These are phyloP conservation scores for Naganishia cerealis DNA, from an alignment of 1,284 basidiomycete genomes.

Conservation along the genomic window DNA sequence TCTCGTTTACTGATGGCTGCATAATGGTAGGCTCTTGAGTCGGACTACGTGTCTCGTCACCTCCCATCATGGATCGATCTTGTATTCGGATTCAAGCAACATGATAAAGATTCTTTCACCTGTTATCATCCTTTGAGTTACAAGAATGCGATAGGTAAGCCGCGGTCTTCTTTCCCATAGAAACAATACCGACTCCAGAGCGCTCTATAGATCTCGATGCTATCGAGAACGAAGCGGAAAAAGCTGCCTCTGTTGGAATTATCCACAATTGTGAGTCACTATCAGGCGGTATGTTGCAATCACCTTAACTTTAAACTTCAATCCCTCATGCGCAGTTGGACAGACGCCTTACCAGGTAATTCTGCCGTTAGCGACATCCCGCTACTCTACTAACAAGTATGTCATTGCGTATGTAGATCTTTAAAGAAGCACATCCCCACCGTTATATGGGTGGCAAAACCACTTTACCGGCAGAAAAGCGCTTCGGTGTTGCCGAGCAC, in stretches of 20 bases:
- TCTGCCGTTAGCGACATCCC: background rate
- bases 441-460: constrained; percentile 69
- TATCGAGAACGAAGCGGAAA: constrained; percentile 80
- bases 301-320: constrained; percentile 30
- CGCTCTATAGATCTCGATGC: constrained; percentile 68
- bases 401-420: constrained; percentile 86
- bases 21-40: constrained; percentile 73
- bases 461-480: constrained; percentile 66
- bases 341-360: constrained; percentile 66
- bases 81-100: constrained; percentile 76
- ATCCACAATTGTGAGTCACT: constrained; percentile 80
- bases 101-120: constrained; percentile 74
- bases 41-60: constrained; percentile 79
- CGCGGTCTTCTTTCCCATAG: constrained; percentile 31
- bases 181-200: background rate
- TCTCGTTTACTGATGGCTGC: background rate
- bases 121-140: constrained; percentile 94
- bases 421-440: constrained; percentile 74
- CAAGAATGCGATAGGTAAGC: constrained; percentile 77
- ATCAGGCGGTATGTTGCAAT: background rate
- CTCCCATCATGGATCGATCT: constrained; percentile 91
- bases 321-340: constrained; percentile 62
- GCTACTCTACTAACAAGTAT: constrained; percentile 59
- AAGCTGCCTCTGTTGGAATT: constrained; percentile 87
- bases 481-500: constrained; percentile 74